These are phyloP conservation scores for Chrysosphaeria jannelii DNA, from an alignment of 2,329 filamentous ascomycete species.

Conservation along the genomic window DNA sequence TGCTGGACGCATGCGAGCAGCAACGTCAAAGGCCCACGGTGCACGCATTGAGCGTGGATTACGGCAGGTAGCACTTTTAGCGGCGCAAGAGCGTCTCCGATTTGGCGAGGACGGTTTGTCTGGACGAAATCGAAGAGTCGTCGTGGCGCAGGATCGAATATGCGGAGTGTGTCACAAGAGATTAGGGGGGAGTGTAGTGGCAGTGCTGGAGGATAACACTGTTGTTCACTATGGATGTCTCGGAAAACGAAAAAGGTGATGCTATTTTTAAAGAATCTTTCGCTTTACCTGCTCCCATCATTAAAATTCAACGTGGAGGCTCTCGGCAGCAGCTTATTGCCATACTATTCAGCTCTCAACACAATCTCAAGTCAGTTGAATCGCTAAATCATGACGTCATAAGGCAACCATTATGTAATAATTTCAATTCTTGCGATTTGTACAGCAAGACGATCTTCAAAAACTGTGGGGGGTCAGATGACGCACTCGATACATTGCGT, in stretches of 20 bases:
- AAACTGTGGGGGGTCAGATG: too few species aligned
- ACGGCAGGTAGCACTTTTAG: constrained; percentile 50
- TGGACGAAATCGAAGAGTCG: constrained; percentile 32
- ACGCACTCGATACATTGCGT: too few species aligned
- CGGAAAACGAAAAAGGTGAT: too few species aligned
- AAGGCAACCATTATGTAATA: too few species aligned
- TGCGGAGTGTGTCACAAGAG: constrained; percentile 86
- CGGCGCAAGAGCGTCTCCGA: constrained; percentile 42
- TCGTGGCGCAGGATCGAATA: constrained; percentile 63
- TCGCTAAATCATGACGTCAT: too few species aligned
- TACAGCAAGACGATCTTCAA: too few species aligned
- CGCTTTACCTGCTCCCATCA: too few species aligned
- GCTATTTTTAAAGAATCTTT: neutral
- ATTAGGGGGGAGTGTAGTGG: constrained; percentile 70
- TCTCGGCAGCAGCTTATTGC: too few species aligned
- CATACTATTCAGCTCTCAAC: too few species aligned
- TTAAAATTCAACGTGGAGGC: too few species aligned
- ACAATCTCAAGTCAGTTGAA: too few species aligned
- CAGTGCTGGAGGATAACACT: constrained; percentile 57
- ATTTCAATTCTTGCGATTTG: too few species aligned
- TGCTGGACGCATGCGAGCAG: constrained; percentile 59
- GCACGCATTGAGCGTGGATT: constrained; percentile 48
- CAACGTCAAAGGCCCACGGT: constrained; percentile 57
- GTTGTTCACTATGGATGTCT: constrained; percentile 65
- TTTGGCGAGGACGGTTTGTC: constrained; percentile 26